Percentiles rank a stretch among this genome's conserved stretches.
phyloP scores from a whole-genome alignment of 1,139 yeast species.

The Candida glucosophila region DNA sequence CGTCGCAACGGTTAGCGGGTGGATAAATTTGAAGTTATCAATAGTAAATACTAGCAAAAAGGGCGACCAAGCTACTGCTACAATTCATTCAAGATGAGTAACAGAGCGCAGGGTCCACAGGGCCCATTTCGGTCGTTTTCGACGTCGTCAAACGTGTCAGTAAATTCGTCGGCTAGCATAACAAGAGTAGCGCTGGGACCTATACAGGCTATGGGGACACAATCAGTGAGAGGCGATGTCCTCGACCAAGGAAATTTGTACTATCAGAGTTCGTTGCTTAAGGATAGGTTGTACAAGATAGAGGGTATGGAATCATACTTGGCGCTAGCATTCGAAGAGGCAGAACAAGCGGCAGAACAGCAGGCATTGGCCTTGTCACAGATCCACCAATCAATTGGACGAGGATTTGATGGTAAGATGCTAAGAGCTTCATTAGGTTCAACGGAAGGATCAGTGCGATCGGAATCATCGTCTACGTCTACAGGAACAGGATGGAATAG shows the following conservation, averaged over 20 bases:
- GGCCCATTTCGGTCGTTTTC: conserved; percentile 32
- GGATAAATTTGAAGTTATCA: no score
- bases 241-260: conserved; percentile 70
- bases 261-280: conserved; percentile 57
- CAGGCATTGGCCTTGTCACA: conserved; percentile 57
- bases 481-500: conserved; percentile 19
- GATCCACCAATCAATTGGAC: conserved; percentile 12
- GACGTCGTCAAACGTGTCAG: conserved; percentile 24
- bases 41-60: no score
- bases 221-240: conserved; percentile 32
- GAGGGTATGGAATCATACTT: conserved; percentile 71
- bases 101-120: conserved; percentile 8
- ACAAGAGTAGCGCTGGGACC: conserved; percentile 38
- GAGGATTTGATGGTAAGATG: conserved; percentile 9
- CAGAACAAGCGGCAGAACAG: conserved; percentile 63
- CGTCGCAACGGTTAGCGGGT: no score
- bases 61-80: no score
- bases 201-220: conserved; percentile 34
- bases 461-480: conserved; percentile 13
- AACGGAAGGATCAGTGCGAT: conserved; percentile 16
- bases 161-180: conserved; percentile 20
- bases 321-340: conserved; percentile 42
- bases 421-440: conserved; percentile 22
- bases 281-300: conserved; percentile 49
- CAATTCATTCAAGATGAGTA: no score